Percentiles rank a stretch among this genome's conserved stretches.
phyloP scores from a whole-genome alignment of 1,284 basidiomycete genomes.

The Golubevia sp. region DNA sequence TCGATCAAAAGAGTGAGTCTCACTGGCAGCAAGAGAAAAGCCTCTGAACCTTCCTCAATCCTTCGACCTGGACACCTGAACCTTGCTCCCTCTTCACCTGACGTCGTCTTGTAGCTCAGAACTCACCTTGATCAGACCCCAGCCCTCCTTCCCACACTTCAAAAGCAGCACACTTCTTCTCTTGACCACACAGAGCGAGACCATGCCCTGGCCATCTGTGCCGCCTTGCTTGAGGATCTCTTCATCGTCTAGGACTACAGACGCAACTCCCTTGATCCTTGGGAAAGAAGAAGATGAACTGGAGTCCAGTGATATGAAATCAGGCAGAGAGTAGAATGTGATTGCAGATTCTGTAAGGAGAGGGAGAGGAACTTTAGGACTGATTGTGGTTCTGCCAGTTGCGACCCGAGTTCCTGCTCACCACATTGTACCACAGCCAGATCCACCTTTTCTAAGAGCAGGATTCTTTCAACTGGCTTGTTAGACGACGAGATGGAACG shows the following conservation, averaged over 20 bases:
- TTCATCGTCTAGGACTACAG: constrained; percentile 27
- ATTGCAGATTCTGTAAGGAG: constrained; percentile 15
- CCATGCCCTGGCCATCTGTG: constrained; percentile 27
- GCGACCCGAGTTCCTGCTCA: too few species aligned
- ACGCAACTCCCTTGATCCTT: constrained; percentile 24
- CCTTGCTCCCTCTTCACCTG: too few species aligned
- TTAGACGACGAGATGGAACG: constrained; percentile 16
- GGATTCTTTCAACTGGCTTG: constrained; percentile 28
- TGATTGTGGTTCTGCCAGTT: too few species aligned
- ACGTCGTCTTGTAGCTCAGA: not conserved
- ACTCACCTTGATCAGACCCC: constrained; percentile 32
- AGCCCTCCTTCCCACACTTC: constrained; percentile 31
- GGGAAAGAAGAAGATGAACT: constrained; percentile 14
- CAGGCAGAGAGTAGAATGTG: constrained; percentile 17
- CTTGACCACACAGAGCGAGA: constrained; percentile 45
- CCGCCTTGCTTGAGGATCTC: constrained; percentile 17
- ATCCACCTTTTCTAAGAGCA: constrained; percentile 18
- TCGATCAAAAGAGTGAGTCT: not conserved
- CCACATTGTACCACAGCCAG: constrained; percentile 21
- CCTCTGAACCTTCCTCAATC: too few species aligned
- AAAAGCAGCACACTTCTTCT: constrained; percentile 41
- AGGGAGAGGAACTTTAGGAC: not conserved
- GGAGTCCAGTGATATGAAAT: constrained; percentile 18
- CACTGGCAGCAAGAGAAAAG: not conserved
- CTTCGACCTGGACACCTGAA: too few species aligned